Conservation (phyloP, 495 filamentous ascomycete genomes). For the Halenospora varia region DNA sequence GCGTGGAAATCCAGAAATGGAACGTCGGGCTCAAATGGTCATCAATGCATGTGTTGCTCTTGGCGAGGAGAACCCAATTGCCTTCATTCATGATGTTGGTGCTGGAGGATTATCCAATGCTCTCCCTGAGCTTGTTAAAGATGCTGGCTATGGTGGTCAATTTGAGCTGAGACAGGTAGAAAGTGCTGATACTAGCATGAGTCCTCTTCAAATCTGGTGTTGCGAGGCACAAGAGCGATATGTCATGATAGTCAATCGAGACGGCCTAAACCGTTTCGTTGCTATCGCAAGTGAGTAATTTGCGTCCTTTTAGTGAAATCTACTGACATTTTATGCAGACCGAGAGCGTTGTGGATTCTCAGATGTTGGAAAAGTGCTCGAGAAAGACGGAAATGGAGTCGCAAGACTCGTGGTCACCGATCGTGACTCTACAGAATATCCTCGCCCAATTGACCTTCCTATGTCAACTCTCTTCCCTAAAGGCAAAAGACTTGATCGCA, state of each 20-base stretch:
- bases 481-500: slow-evolving; percentile 75
- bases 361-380: slow-evolving; percentile 75
- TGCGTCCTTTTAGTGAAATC: not conserved
- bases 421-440: slow-evolving; percentile 70
- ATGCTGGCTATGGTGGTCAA: slow-evolving; percentile 79
- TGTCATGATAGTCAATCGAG: slow-evolving; percentile 75
- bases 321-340: slow-evolving; percentile 21
- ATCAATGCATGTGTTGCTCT: slow-evolving; percentile 89
- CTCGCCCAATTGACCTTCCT: slow-evolving; percentile 82
- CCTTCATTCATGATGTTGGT: slow-evolving; percentile 95
- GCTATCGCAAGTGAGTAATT: slow-evolving; percentile 58
- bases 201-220: slow-evolving; percentile 87
- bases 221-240: slow-evolving; percentile 82
- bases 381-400: slow-evolving; percentile 55
- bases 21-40: slow-evolving; percentile 91
- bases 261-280: slow-evolving; percentile 77
- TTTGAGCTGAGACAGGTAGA: slow-evolving; percentile 93
- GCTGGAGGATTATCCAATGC: slow-evolving; percentile 94
- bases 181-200: slow-evolving; percentile 85
- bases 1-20: slow-evolving; percentile 90
- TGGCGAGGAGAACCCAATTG: slow-evolving; percentile 80
- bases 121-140: slow-evolving; percentile 85
- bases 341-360: slow-evolving; percentile 94
- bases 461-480: slow-evolving; percentile 92
- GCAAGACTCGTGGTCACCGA: slow-evolving; percentile 78